A percentile compares a stretch with the other conserved stretches of the same genome.
phyloP scores from a whole-genome alignment of 2,329 filamentous ascomycete genomes.

The Bipolaris cookei region DNA sequence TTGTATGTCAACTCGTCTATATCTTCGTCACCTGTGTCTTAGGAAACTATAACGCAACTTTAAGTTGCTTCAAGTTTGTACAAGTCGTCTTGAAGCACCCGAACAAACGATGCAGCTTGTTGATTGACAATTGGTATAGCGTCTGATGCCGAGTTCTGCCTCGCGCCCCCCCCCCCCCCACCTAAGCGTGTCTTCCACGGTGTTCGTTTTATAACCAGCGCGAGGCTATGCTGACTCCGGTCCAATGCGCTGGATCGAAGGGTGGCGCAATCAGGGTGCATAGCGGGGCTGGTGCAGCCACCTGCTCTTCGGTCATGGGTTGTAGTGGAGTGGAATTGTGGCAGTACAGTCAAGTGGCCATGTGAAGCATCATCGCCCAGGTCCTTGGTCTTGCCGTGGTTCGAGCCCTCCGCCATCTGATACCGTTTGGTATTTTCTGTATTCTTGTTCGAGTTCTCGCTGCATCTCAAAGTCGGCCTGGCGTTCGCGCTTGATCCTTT shows the following conservation, averaged over 20 bases:
- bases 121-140: neutral
- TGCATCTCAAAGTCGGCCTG: constrained; percentile 96
- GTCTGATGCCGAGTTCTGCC: neutral
- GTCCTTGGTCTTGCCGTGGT: constrained; percentile 32
- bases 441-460: constrained; percentile 81
- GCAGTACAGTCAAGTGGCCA: constrained; percentile 1
- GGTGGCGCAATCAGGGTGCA: constrained; percentile 21
- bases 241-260: constrained; percentile 12
- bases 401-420: constrained; percentile 45
- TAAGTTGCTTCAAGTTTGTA: neutral
- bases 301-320: constrained; percentile 7
- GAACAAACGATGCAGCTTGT: neutral
- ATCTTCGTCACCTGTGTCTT: neutral
- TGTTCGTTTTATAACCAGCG: neutral
- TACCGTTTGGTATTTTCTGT: constrained; percentile 86
- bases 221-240: constrained; percentile 14
- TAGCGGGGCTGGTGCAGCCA: constrained; percentile 10
- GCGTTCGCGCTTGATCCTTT: constrained; percentile 86
- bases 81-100: neutral
- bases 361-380: constrained; percentile 2
- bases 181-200: neutral
- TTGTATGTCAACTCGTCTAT: neutral
- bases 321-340: neutral
- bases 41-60: neutral
- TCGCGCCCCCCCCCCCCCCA: neutral